These are phyloP conservation scores for Nakaseomyces nivariensis DNA, from an alignment of 1,139 yeast species.

Conservation along the genomic window DNA sequence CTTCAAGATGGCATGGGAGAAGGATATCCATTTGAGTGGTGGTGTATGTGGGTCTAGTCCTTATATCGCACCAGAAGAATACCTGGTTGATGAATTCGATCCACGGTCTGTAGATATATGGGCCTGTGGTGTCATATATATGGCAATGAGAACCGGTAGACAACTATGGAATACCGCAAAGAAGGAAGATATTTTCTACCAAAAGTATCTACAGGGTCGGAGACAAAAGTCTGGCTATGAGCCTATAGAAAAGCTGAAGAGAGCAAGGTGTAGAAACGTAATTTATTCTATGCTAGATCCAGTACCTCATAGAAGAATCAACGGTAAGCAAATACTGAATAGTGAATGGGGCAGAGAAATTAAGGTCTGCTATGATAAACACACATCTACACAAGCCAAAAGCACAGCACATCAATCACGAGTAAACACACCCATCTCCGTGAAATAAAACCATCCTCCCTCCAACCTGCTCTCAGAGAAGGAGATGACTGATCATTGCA, in stretches of 20 bases:
- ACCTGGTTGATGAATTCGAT: conserved; percentile 63
- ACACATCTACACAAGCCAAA: conserved; percentile 5
- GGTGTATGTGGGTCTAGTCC: conserved; percentile 89
- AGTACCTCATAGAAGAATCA: conserved; percentile 74
- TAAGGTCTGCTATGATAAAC: conserved; percentile 60
- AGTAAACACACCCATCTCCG: neutral
- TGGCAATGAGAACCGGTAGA: conserved; percentile 97
- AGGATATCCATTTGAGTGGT: conserved; percentile 67
- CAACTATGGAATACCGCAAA: conserved; percentile 87
- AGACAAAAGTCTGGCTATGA: conserved; percentile 79
- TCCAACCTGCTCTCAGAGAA: neutral
- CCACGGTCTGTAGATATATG: conserved; percentile 90
- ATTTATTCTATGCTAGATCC: conserved; percentile 90
- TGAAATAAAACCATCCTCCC: neutral
- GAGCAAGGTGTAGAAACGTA: conserved; percentile 84
- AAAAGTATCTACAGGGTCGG: conserved; percentile 61
- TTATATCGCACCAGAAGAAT: conserved; percentile 95
- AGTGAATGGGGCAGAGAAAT: conserved; percentile 96
- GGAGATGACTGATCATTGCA: neutral
- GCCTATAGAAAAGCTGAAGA: conserved; percentile 73
- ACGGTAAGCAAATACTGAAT: conserved; percentile 76
- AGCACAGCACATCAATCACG: neutral
- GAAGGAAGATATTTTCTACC: conserved; percentile 70
- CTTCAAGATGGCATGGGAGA: conserved; percentile 95
- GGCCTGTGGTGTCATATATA: conserved; percentile 94